phyloP scores from a whole-genome alignment of 2,329 filamentous ascomycete genomes.

The Verticillium klebahnii region DNA sequence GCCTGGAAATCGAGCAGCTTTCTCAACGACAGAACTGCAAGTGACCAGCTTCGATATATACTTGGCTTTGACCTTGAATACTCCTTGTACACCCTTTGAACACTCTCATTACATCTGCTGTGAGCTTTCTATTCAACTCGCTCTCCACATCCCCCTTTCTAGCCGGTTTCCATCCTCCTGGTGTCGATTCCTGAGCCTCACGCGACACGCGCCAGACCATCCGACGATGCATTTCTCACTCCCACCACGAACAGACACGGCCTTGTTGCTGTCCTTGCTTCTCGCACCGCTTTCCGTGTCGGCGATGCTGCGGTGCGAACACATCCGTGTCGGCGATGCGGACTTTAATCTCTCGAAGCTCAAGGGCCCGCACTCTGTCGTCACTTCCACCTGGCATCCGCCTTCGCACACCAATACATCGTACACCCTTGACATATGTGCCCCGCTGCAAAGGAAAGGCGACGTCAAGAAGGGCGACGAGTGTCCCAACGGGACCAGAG shows the following conservation, averaged over 20 bases:
- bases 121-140: neutral
- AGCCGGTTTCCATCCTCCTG: neutral
- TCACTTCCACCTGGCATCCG: conserved; percentile 50
- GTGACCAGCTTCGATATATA: neutral
- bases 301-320: conserved; percentile 57
- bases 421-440: conserved; percentile 77
- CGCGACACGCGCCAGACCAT: conserved; percentile 10
- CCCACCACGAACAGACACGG: conserved; percentile 25
- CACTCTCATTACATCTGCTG: neutral
- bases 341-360: conserved; percentile 62
- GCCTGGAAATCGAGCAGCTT: neutral
- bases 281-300: conserved; percentile 30
- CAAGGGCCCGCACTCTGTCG: conserved; percentile 63
- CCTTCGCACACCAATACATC: conserved; percentile 65
- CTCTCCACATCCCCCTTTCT: neutral
- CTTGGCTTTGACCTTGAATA: neutral
- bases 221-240: conserved; percentile 10
- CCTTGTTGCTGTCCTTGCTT: conserved; percentile 30
- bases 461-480: conserved; percentile 49
- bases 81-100: neutral
- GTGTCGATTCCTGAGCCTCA: conserved; percentile 7
- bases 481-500: conserved; percentile 66
- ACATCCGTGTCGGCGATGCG: conserved; percentile 53
- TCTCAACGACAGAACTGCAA: neutral
- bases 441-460: conserved; percentile 57